Percentiles rank a stretch among this genome's conserved stretches.
Evolutionary conservation across 2,329 filamentous ascomycete genomes (phyloP).

Genomic region (Blastomyces silverae): DNA sequence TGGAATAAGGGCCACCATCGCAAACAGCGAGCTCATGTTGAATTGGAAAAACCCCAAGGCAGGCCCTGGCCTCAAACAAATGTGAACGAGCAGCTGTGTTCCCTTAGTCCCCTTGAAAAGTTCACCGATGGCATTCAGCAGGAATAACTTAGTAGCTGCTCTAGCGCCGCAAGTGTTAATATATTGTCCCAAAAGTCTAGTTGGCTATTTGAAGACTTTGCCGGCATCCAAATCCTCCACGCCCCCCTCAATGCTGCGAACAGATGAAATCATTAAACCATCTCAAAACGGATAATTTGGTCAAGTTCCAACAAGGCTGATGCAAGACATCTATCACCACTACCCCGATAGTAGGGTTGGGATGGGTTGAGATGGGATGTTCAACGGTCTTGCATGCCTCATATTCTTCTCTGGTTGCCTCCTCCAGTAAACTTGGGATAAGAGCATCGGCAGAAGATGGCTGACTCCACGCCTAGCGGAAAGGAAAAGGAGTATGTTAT

Average conservation of each 20-base stretch:
- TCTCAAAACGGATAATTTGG: background rate
- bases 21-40: background rate
- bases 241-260: background rate
- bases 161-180: background rate
- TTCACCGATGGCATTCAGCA: background rate
- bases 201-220: background rate
- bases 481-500: background rate
- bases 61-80: background rate
- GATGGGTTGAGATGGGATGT: background rate
- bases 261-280: background rate
- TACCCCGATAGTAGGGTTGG: background rate
- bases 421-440: background rate
- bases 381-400: background rate
- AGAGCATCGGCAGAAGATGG: background rate
- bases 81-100: background rate
- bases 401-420: background rate
- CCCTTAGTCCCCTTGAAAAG: background rate
- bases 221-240: background rate
- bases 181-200: background rate
- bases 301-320: background rate
- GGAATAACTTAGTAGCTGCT: background rate
- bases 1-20: background rate
- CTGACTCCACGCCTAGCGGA: background rate
- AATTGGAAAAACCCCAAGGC: background rate
- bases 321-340: background rate